Conservation (phyloP, 371 early-diverging fungal species). For the Mycotypha africana region DNA sequence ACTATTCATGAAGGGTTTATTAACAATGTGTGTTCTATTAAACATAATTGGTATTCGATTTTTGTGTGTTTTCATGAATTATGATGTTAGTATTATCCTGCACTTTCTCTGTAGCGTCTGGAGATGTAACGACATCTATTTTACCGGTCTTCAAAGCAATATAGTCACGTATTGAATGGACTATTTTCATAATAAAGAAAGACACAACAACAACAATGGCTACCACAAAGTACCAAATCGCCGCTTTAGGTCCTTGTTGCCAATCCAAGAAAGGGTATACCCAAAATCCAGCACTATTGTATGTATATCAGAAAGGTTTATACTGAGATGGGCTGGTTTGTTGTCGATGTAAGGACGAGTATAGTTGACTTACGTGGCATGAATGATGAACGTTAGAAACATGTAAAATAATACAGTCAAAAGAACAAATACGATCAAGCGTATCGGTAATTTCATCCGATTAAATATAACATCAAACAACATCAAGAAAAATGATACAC, state of each 20-base stretch:
- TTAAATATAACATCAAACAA: conserved; percentile 48
- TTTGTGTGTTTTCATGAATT: too few species aligned
- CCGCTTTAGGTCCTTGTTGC: conserved; percentile 38
- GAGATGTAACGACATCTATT: too few species aligned
- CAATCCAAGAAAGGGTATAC: conserved; percentile 53
- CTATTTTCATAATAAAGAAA: conserved; percentile 34
- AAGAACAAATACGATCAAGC: conserved; percentile 32
- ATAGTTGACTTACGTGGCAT: conserved; percentile 26
- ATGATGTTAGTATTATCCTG: too few species aligned
- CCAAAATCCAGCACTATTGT: conserved; percentile 29
- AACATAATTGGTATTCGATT: too few species aligned
- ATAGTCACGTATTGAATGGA: conserved; percentile 36
- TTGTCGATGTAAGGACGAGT: too few species aligned
- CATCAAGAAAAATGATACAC: conserved; percentile 44
- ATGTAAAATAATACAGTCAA: conserved; percentile 41
- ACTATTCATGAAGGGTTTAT: too few species aligned
- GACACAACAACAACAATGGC: conserved; percentile 29
- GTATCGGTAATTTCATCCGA: conserved; percentile 35
- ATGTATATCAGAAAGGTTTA: too few species aligned
- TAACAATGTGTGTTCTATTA: too few species aligned
- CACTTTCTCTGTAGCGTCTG: too few species aligned
- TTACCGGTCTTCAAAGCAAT: conserved; percentile 19
- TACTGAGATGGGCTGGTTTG: too few species aligned
- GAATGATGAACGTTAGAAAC: conserved; percentile 44
- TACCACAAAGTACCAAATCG: conserved; percentile 38